Evolutionary conservation across 2,329 filamentous ascomycete species (phyloP).

Genomic region (Eurotiales sp.): DNA sequence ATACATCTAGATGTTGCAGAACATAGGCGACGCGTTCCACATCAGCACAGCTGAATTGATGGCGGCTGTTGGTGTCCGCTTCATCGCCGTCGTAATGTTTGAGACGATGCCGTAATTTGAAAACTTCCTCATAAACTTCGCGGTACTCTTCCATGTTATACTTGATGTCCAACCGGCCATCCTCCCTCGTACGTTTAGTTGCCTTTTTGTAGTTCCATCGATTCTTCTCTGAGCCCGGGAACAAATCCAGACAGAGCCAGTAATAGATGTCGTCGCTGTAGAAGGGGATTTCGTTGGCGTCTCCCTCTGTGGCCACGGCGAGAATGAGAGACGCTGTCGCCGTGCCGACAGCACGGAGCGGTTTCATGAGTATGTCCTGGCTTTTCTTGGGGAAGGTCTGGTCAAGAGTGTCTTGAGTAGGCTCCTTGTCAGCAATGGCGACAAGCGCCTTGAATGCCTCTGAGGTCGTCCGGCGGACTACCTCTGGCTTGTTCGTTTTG

Average conservation of each 20-base stretch:
- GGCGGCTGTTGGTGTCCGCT: not conserved
- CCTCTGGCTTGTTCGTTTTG: conserved; percentile 29
- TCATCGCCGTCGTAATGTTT: conserved; percentile 13
- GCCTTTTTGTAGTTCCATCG: conserved; percentile 17
- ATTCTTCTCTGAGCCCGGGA: conserved; percentile 18
- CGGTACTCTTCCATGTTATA: conserved; percentile 40
- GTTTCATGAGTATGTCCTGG: conserved; percentile 30
- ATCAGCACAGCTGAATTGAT: conserved; percentile 26
- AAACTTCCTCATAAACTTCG: conserved; percentile 27
- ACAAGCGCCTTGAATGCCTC: conserved; percentile 24
- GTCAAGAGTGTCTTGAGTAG: conserved; percentile 5
- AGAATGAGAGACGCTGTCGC: conserved; percentile 43
- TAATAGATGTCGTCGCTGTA: conserved; percentile 40
- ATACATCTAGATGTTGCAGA: conserved; percentile 30
- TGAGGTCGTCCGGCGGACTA: conserved; percentile 25
- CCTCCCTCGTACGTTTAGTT: conserved; percentile 12
- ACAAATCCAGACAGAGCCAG: conserved; percentile 33
- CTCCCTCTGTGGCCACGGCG: conserved; percentile 25
- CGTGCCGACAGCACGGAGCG: conserved; percentile 39
- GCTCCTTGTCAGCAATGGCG: conserved; percentile 5
- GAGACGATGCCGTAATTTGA: conserved; percentile 22
- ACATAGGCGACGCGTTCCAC: conserved; percentile 39
- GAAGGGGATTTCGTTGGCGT: conserved; percentile 30
- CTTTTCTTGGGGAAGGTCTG: conserved; percentile 28
- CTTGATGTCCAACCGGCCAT: conserved; percentile 32